phyloP scores from a whole-genome alignment of 2,329 filamentous ascomycete genomes.

The Talaromyces rugulosus region DNA sequence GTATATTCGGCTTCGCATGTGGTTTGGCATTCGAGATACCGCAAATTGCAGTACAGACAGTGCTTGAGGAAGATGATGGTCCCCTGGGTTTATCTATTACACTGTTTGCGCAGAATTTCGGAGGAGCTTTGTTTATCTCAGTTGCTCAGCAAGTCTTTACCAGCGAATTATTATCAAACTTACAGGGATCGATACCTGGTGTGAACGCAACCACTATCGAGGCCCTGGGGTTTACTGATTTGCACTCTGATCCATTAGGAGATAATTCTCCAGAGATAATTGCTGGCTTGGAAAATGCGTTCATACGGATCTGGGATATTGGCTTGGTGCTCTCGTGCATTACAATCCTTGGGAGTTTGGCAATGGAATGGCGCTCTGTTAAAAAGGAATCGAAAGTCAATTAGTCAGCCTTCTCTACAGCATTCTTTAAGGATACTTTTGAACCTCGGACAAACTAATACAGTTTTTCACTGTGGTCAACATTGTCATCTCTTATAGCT shows the following conservation, averaged over 20 bases:
- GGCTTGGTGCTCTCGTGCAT: conserved; percentile 6
- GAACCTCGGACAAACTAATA: no score
- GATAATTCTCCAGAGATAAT: conserved; percentile 6
- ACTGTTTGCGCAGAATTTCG: conserved; percentile 32
- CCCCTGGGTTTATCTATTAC: conserved; percentile 23
- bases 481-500: no score
- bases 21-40: conserved; percentile 30
- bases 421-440: no score
- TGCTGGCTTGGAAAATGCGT: conserved; percentile 12
- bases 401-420: no score
- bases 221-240: neutral
- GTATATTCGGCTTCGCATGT: conserved; percentile 24
- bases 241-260: conserved; percentile 7
- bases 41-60: conserved; percentile 24
- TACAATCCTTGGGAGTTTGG: conserved; percentile 11
- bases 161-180: conserved; percentile 36
- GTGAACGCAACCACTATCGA: conserved; percentile 2
- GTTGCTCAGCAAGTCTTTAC: conserved; percentile 51
- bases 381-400: no score
- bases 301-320: conserved; percentile 13
- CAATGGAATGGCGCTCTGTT: conserved; percentile 24
- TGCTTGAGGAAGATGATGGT: conserved; percentile 19
- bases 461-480: no score
- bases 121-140: conserved; percentile 45
- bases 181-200: conserved; percentile 1